A percentile compares a stretch with the other conserved stretches of the same genome.
Conservation (phyloP, 2,329 filamentous ascomycete genomes). For the Trichoderma sp. region DNA sequence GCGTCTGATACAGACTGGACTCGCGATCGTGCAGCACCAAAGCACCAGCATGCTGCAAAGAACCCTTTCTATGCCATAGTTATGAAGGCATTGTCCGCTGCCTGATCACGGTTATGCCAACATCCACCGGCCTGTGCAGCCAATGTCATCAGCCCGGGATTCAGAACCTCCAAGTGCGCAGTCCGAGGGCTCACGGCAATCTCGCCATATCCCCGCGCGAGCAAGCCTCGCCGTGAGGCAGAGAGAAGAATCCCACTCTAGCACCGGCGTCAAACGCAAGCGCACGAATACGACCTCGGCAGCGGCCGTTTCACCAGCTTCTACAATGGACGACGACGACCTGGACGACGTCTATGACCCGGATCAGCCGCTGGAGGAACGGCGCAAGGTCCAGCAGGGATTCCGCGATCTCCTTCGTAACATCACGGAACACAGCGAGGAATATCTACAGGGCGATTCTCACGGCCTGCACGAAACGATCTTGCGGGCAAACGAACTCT, state of each 20-base stretch:
- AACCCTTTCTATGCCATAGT: neutral
- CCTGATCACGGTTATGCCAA: slow-evolving; percentile 34
- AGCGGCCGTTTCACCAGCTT: slow-evolving; percentile 29
- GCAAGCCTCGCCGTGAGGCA: slow-evolving; percentile 36
- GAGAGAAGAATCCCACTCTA: slow-evolving; percentile 32
- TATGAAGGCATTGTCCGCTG: neutral
- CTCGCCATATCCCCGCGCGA: slow-evolving; percentile 30
- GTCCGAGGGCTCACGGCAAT: slow-evolving; percentile 33
- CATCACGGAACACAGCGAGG: slow-evolving; percentile 68
- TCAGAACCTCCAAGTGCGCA: slow-evolving; percentile 28
- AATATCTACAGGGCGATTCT: slow-evolving; percentile 68
- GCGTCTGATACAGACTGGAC: neutral
- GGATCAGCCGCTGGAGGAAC: slow-evolving; percentile 74
- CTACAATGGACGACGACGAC: slow-evolving; percentile 27
- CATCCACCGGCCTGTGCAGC: slow-evolving; percentile 23
- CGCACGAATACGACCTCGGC: slow-evolving; percentile 35
- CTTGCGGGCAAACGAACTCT: slow-evolving; percentile 64
- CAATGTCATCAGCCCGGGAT: slow-evolving; percentile 26
- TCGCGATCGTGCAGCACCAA: too few species aligned
- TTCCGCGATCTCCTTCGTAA: slow-evolving; percentile 68
- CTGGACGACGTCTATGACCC: slow-evolving; percentile 68
- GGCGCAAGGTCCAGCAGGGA: slow-evolving; percentile 68
- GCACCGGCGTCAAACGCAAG: slow-evolving; percentile 39
- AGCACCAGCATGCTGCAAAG: neutral
- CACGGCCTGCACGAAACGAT: slow-evolving; percentile 67